phyloP scores from a whole-genome alignment of 768 basidiomycete species.

The Phallus indusiatus region DNA sequence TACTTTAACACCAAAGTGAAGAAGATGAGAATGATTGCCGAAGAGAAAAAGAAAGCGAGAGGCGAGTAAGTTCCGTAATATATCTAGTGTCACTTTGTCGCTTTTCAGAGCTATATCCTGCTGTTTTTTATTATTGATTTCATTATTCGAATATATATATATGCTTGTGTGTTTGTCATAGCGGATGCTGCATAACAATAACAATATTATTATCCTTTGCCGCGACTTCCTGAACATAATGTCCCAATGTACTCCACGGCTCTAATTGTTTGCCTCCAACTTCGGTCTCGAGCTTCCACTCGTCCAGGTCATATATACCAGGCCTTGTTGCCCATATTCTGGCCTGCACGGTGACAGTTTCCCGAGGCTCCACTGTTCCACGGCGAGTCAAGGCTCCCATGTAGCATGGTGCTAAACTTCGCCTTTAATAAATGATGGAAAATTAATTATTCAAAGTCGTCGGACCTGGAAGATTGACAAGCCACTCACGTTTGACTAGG shows the following conservation, averaged over 20 bases:
- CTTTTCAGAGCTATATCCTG: background rate
- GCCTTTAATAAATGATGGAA: background rate
- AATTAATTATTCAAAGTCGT: background rate
- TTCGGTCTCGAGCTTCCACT: conserved; percentile 62
- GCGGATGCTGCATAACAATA: background rate
- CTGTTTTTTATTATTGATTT: background rate
- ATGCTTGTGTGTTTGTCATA: background rate
- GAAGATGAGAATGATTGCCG: conserved; percentile 43
- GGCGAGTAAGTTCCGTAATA: background rate
- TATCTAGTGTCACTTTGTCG: background rate
- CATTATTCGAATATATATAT: background rate
- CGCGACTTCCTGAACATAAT: background rate
- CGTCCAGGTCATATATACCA: conserved; percentile 53
- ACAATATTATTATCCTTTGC: background rate
- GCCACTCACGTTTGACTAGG: conserved; percentile 17
- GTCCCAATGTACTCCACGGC: background rate
- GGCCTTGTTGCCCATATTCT: conserved; percentile 54
- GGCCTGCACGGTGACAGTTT: conserved; percentile 33
- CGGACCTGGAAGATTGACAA: background rate
- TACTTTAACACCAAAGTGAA: conserved; percentile 69
- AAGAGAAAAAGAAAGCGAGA: conserved; percentile 36
- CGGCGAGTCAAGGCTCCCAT: conserved; percentile 59
- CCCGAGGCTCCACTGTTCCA: conserved; percentile 44
- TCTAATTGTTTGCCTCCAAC: conserved; percentile 32
- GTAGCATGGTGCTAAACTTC: conserved; percentile 48